Percentiles rank a stretch among this genome's conserved stretches.
These are phyloP conservation scores for Cyclostephanos invisitatus DNA, from an alignment of 108 stramenopile species.

Conservation along the genomic window DNA sequence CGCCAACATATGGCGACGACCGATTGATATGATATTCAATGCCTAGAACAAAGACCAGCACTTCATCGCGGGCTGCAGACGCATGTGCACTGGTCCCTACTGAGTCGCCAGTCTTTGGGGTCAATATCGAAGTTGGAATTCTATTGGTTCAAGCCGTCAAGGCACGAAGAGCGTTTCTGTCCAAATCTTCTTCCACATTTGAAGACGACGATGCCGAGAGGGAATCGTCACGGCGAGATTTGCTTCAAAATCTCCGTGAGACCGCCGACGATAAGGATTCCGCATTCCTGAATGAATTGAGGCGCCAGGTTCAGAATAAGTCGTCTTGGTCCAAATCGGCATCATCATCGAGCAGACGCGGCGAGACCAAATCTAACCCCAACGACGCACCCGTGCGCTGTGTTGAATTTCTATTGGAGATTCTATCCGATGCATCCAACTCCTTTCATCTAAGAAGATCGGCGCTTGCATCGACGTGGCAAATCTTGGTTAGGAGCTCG, in stretches of 20 bases:
- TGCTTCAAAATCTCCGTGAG: slow-evolving; percentile 4
- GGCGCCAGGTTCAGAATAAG: slow-evolving; percentile 15
- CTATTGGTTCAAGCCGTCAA: slow-evolving; percentile 39
- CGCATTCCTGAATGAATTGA: slow-evolving; percentile 36
- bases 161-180: slow-evolving; percentile 22
- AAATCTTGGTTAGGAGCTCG: slow-evolving; percentile 35
- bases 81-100: slow-evolving; percentile 4
- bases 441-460: slow-evolving; percentile 49
- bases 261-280: slow-evolving; percentile 28
- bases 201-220: not conserved
- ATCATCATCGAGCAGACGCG: not conserved
- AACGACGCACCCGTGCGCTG: slow-evolving; percentile 24
- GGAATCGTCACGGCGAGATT: not conserved
- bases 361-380: not conserved
- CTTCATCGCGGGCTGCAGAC: not conserved
- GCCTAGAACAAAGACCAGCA: slow-evolving; percentile 3
- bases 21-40: no score
- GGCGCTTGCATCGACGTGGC: slow-evolving; percentile 10
- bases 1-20: no score
- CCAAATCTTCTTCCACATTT: slow-evolving; percentile 16
- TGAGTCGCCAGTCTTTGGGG: slow-evolving; percentile 36
- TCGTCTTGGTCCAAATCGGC: not conserved
- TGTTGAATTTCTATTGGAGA: slow-evolving; percentile 31
- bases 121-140: slow-evolving; percentile 28
- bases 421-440: slow-evolving; percentile 16